Percentiles rank a stretch among this genome's conserved stretches.
phyloP scores from a whole-genome alignment of 805 yeast species.

The Yarrowia sp. region DNA sequence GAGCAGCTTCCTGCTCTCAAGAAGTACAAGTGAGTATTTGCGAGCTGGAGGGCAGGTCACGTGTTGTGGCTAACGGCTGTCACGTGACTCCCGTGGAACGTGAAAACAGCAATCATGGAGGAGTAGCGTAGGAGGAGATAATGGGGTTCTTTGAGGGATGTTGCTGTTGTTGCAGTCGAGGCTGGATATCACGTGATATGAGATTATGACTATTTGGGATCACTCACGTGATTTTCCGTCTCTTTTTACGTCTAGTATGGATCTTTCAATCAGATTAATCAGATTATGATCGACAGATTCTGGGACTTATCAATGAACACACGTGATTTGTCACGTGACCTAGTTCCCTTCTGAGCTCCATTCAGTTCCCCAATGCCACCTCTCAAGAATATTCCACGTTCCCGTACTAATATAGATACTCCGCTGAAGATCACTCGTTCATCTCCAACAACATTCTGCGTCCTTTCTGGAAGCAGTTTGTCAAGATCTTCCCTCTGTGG shows the following conservation, averaged over 20 bases:
- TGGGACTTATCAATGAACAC: no score
- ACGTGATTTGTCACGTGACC: neutral
- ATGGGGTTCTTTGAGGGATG: no score
- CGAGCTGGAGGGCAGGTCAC: neutral
- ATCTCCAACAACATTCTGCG: conserved; percentile 71
- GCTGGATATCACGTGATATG: no score
- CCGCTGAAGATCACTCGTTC: conserved; percentile 74
- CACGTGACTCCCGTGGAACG: neutral
- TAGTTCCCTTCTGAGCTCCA: neutral
- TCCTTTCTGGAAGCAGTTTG: conserved; percentile 77
- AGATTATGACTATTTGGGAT: no score
- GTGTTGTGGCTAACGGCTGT: neutral
- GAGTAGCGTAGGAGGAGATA: no score
- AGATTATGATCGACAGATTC: no score
- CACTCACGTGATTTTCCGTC: no score
- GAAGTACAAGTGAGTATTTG: conserved; percentile 46
- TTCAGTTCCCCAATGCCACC: neutral
- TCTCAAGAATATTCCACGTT: no score
- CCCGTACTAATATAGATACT: conserved; percentile 32
- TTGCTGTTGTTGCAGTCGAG: no score
- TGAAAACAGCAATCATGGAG: neutral
- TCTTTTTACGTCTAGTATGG: no score
- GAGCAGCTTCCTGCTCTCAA: conserved; percentile 50
- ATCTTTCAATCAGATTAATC: no score
- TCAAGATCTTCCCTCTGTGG: conserved; percentile 69